A percentile compares a stretch with the other conserved stretches of the same genome.
Conservation (phyloP, 495 filamentous ascomycete species). For the Tuber brumale region DNA sequence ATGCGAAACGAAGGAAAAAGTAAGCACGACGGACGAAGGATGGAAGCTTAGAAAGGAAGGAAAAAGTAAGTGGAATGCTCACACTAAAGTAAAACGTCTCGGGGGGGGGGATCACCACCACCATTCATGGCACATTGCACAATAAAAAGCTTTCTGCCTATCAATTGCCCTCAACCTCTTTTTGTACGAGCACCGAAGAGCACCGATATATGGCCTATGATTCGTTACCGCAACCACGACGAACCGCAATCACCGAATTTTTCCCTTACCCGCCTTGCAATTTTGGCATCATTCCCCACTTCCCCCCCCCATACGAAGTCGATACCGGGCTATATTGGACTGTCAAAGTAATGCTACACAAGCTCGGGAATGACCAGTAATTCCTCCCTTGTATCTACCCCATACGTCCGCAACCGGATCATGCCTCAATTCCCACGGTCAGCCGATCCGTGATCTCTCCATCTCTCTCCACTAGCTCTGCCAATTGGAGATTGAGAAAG, state of each 20-base stretch:
- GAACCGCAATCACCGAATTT: neutral
- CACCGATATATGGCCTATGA: neutral
- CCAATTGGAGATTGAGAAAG: neutral
- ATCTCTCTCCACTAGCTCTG: neutral
- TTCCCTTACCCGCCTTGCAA: neutral
- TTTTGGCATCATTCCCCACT: neutral
- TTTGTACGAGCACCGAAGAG: neutral
- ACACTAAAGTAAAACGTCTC: neutral
- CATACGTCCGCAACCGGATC: neutral
- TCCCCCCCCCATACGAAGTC: neutral
- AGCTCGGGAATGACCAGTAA: neutral
- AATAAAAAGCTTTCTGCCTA: neutral
- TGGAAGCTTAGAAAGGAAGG: neutral
- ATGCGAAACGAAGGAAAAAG: neutral
- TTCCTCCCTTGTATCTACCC: neutral
- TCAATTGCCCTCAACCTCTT: neutral
- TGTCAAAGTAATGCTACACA: neutral
- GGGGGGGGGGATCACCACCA: neutral
- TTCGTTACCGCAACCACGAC: neutral
- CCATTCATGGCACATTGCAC: slow-evolving; percentile 4
- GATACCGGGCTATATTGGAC: no score
- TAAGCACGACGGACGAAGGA: neutral
- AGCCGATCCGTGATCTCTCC: neutral
- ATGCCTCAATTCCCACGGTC: neutral
- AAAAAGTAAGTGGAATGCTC: neutral